Evolutionary conservation across 1,139 yeast species (phyloP), one percentile per base, ranked within the genome.

Genomic region (Eremothecium coryli): DNA sequence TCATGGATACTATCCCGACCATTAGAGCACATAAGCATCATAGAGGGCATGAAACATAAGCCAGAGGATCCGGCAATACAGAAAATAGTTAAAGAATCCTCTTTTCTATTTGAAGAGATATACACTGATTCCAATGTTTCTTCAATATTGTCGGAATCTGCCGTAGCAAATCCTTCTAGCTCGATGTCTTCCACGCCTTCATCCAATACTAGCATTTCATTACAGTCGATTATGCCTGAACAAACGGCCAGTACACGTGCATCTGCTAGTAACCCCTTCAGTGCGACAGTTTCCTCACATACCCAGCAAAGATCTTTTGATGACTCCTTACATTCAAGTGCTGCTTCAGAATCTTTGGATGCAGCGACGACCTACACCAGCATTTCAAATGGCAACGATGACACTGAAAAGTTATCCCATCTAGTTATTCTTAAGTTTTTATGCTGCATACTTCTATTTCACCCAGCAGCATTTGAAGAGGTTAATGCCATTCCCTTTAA

Each of bases 1-100:
- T 42, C 47, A 13, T 54, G 60, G 60, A 43, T 52, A 10, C 39
- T 50, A 44, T 48, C 57, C n/a, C 46, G 57, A 29, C 58, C 60
- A 10, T 34, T 42, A 15, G 57, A 54, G 29, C 53, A 50, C 32
- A 34, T 45, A 12, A 36, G 39, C n/a, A 26, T 35, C 6, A 22
- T 26, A n/a, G 23, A 30, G 5, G 26, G 13, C 10, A 11, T 31
- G 9, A 21, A 21, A 12, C 15, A 21, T 15, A 17, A 31, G 5
- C 23, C 34, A 3, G 14, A 16, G 4, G 30, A 25, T 12, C 31
- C 26, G 7, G 12, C 23, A 4, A 18, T 22, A 4, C 31, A 21
- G 11, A 14, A 27, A 2, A 26, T 36, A 5, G 24, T 25, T 20
- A 32, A 32, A 23, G 23, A 25, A 5, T 40, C 46, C 1, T 41